These are phyloP conservation scores for Eucalyptus regnans DNA, from an alignment of 345 rosid genomes.

Conservation along the genomic window DNA sequence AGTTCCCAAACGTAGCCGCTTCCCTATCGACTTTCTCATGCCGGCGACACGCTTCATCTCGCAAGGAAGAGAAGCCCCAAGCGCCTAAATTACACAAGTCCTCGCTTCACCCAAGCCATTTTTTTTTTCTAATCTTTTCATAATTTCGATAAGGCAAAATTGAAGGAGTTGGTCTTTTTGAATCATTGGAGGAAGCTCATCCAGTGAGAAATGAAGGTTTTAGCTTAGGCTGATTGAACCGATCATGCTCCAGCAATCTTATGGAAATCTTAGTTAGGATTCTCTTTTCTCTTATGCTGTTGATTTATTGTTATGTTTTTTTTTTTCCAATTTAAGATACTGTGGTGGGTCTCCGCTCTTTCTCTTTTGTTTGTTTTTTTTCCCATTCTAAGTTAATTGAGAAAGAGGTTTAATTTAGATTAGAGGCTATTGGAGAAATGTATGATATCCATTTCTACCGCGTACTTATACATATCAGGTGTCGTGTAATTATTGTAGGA, in stretches of 20 bases:
- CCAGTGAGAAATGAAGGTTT: neutral
- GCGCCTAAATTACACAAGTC: too few relatives aligned
- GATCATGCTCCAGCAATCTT: neutral
- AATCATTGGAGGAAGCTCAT: neutral
- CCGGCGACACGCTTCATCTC: too few relatives aligned
- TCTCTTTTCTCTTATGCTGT: neutral
- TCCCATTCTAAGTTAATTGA: neutral
- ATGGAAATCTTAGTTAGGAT: neutral
- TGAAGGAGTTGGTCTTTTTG: too few relatives aligned
- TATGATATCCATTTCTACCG: neutral
- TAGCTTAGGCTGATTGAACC: neutral
- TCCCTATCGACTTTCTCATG: too few relatives aligned
- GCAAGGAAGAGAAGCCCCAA: too few relatives aligned
- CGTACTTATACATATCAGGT: neutral
- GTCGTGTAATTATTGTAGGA: neutral
- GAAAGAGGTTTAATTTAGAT: neutral
- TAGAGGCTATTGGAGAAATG: neutral
- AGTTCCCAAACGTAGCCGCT: neutral
- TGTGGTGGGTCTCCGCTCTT: rapidly evolving
- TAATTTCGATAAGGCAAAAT: neutral
- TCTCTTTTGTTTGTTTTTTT: neutral
- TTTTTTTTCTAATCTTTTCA: neutral
- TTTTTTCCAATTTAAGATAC: neutral
- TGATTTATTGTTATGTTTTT: too few relatives aligned
- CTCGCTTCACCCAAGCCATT: neutral